These are phyloP conservation scores for Symbiodinium pilosum DNA, from an alignment of 73 alveolate species.

Conservation along the genomic window DNA sequence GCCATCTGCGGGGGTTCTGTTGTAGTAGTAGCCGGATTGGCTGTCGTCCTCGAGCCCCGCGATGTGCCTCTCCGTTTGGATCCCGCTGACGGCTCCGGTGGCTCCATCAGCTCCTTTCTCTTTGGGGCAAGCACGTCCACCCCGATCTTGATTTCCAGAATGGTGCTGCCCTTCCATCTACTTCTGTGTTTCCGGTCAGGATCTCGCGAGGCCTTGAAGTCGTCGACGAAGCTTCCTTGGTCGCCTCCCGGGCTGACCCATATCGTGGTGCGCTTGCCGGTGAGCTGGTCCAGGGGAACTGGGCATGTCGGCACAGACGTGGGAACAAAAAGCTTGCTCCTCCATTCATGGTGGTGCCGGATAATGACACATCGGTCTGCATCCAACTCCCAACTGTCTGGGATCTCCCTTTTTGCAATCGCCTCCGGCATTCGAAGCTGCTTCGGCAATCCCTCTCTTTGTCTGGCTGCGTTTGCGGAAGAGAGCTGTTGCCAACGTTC, in stretches of 20 bases:
- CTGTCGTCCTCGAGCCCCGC: too few species aligned
- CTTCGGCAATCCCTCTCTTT: background rate
- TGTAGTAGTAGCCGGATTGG: too few species aligned
- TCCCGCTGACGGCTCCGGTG: background rate
- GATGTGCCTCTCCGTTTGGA: background rate
- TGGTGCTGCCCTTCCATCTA: background rate
- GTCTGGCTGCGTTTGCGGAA: background rate
- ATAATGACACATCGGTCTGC: background rate
- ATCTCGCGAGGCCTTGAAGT: background rate
- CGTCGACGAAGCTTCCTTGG: background rate
- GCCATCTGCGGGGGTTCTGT: too few species aligned
- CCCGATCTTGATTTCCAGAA: background rate
- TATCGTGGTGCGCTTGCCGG: background rate
- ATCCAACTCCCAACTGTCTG: background rate
- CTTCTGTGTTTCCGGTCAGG: background rate
- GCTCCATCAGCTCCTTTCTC: background rate
- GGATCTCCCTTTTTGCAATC: background rate
- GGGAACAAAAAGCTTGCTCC: background rate
- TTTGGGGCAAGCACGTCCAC: background rate
- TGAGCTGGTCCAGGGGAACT: background rate
- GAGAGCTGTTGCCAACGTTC: background rate
- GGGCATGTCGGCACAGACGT: background rate
- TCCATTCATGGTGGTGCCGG: background rate
- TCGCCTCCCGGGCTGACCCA: background rate
- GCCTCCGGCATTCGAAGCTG: background rate